Evolutionary conservation across 2,329 filamentous ascomycete genomes (phyloP).

Genomic region (Colletotrichum tanaceti): DNA sequence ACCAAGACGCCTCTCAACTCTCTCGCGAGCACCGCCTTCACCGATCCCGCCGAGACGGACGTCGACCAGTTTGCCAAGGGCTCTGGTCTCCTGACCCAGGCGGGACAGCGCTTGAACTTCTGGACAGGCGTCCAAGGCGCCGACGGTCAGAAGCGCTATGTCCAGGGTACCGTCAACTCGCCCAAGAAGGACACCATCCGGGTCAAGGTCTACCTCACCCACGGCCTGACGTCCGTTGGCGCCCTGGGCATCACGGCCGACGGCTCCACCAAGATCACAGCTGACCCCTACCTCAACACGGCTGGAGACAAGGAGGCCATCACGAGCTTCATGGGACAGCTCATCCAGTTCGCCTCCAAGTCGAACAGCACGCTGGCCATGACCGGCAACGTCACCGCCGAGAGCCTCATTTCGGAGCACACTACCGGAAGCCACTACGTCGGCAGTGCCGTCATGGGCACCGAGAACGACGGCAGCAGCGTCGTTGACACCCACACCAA

Average conservation of each 20-base stretch:
- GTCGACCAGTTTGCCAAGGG: constrained; percentile 51
- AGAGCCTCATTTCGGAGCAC: constrained; percentile 44
- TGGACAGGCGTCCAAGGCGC: constrained; percentile 58
- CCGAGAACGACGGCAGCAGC: constrained; percentile 59
- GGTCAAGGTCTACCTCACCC: constrained; percentile 63
- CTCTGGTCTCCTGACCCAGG: constrained; percentile 56
- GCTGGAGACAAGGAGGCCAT: constrained; percentile 46
- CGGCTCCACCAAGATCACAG: constrained; percentile 56
- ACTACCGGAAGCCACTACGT: constrained; percentile 47
- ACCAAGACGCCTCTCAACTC: constrained; percentile 44
- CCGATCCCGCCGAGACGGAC: constrained; percentile 44
- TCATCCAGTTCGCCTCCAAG: constrained; percentile 45
- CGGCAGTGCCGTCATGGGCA: constrained; percentile 62
- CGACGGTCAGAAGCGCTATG: constrained; percentile 52
- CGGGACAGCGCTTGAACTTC: constrained; percentile 59
- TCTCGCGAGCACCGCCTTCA: constrained; percentile 27
- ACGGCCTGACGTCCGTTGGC: constrained; percentile 61
- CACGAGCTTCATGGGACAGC: constrained; percentile 45
- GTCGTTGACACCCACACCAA: constrained; percentile 68
- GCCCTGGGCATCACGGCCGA: constrained; percentile 56
- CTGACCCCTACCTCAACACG: constrained; percentile 50
- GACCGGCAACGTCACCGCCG: constrained; percentile 43
- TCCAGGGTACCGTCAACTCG: constrained; percentile 61
- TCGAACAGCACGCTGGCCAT: constrained; percentile 43
- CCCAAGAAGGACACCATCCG: constrained; percentile 56